These are phyloP conservation scores for Nidula microcarpa DNA, from an alignment of 768 basidiomycete genomes.

Conservation along the genomic window DNA sequence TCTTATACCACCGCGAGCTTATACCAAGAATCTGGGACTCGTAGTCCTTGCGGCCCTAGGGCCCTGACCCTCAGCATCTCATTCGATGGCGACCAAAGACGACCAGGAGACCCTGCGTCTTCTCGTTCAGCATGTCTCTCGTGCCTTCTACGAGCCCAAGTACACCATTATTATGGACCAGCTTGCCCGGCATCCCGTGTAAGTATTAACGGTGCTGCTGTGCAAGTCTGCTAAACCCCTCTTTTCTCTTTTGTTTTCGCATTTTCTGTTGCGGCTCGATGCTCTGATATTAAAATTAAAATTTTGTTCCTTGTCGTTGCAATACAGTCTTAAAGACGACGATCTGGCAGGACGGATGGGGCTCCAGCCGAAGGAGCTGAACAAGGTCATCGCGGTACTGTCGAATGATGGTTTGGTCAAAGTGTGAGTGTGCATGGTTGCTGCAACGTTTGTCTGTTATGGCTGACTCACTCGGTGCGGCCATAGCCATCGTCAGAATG, in stretches of 20 bases:
- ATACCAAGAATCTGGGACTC: too few species aligned
- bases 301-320: slow-evolving; percentile 9
- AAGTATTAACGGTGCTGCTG: slow-evolving; percentile 44
- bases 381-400: slow-evolving; percentile 82
- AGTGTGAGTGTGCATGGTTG: slow-evolving; percentile 46
- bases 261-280: slow-evolving; percentile 6
- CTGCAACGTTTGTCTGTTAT: neutral
- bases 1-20: too few species aligned
- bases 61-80: neutral
- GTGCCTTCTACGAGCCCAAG: slow-evolving; percentile 93
- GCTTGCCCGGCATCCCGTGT: slow-evolving; percentile 91
- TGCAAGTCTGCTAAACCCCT: slow-evolving; percentile 10
- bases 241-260: slow-evolving; percentile 14
- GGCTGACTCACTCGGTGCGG: neutral
- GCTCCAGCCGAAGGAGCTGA: slow-evolving; percentile 83
- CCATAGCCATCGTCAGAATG: slow-evolving; percentile 81
- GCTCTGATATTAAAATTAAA: neutral
- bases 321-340: slow-evolving; percentile 83
- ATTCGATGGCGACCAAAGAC: slow-evolving; percentile 63
- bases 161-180: slow-evolving; percentile 92
- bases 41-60: neutral
- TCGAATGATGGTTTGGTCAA: slow-evolving; percentile 76
- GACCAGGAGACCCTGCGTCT: slow-evolving; percentile 80
- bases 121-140: slow-evolving; percentile 89
- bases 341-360: slow-evolving; percentile 91